Percentiles rank a stretch among this genome's conserved stretches.
Conservation (phyloP, 768 basidiomycete genomes). For the Tulasnella sp. region DNA sequence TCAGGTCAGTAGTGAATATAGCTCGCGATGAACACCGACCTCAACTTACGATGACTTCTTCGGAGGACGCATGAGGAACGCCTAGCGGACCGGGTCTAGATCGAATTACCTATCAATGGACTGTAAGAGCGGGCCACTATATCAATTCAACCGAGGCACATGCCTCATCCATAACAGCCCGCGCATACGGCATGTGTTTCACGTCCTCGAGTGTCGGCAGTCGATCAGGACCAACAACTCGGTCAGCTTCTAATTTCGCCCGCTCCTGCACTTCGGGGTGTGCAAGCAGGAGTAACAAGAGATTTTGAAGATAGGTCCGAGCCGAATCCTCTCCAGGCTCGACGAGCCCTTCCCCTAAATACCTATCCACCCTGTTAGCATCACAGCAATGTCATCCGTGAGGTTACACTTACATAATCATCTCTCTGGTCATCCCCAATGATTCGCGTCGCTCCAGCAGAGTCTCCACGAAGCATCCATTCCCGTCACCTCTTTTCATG, state of each 20-base stretch:
- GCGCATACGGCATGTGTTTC: conserved; percentile 11
- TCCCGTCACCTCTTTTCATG: conserved; percentile 26
- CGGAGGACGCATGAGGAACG: conserved; percentile 20
- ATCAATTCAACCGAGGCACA: neutral
- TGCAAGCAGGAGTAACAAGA: neutral
- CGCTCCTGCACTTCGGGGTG: conserved; percentile 9
- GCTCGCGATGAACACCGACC: neutral
- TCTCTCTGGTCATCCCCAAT: conserved; percentile 28
- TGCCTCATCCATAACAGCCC: conserved; percentile 12
- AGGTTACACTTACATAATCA: conserved; percentile 7
- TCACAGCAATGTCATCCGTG: neutral
- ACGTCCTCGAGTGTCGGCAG: conserved; percentile 12
- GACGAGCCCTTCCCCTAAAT: neutral
- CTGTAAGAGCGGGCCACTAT: neutral
- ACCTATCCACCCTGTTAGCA: neutral
- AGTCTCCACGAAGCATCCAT: conserved; percentile 32
- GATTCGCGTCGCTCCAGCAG: conserved; percentile 26
- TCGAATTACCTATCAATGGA: neutral
- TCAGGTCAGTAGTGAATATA: neutral
- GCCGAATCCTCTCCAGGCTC: neutral
- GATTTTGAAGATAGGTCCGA: neutral
- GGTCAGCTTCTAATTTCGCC: conserved; percentile 3
- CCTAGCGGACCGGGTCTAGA: conserved; percentile 19
- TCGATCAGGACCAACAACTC: conserved; percentile 13
- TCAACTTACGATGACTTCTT: conserved; percentile 16